Evolutionary conservation across 2,329 filamentous ascomycete genomes (phyloP).

Genomic region (Fusarium guadeloupense): DNA sequence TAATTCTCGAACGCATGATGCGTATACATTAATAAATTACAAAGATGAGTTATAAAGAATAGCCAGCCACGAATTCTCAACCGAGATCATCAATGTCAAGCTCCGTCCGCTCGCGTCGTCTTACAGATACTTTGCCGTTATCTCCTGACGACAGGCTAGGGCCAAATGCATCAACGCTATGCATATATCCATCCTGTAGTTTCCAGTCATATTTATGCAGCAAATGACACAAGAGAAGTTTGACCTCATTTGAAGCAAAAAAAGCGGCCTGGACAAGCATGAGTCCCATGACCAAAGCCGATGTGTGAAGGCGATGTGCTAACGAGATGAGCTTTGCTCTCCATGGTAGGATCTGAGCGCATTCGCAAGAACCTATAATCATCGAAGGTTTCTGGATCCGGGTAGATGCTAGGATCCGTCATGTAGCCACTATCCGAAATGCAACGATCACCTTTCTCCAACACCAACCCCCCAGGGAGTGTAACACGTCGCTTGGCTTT

Average conservation of each 20-base stretch:
- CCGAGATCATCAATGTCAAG: too few relatives aligned
- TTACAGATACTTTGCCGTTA: too few relatives aligned
- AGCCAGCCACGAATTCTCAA: too few relatives aligned
- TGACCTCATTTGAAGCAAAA: slow-evolving; percentile 4
- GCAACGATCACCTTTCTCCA: background rate
- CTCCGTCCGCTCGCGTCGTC: too few relatives aligned
- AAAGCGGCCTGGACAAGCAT: background rate
- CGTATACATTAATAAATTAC: too few relatives aligned
- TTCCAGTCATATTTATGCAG: slow-evolving; percentile 14
- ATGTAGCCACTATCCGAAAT: background rate
- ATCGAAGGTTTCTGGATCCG: background rate
- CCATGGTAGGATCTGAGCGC: background rate
- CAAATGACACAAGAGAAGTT: background rate
- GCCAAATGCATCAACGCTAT: too few relatives aligned
- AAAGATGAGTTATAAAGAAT: too few relatives aligned
- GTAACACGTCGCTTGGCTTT: background rate
- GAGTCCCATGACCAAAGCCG: slow-evolving; percentile 1
- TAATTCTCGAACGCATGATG: too few relatives aligned
- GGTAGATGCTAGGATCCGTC: background rate
- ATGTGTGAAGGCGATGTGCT: background rate
- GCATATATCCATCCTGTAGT: too few relatives aligned
- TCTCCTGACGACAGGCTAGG: too few relatives aligned
- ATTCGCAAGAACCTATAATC: background rate
- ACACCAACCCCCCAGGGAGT: background rate
- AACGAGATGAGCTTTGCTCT: background rate